A percentile compares a stretch with the other conserved stretches of the same genome.
Conservation (phyloP, 2,329 filamentous ascomycete species). For the Colletotrichum tamarilloi region DNA sequence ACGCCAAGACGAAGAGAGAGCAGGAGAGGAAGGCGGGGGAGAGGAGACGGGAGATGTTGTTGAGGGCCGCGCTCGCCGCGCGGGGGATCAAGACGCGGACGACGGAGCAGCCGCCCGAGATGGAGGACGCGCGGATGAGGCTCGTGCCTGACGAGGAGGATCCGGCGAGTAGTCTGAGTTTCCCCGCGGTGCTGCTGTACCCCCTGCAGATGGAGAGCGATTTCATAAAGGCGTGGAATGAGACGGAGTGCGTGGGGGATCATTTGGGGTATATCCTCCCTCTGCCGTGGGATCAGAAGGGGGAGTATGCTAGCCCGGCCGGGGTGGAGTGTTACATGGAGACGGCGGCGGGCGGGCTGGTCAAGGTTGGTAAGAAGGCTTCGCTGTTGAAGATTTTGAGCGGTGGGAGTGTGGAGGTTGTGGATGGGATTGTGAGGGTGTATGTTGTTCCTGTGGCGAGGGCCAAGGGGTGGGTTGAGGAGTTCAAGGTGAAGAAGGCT, state of each 20-base stretch:
- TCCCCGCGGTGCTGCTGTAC: constrained; percentile 88
- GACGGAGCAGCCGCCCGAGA: constrained; percentile 81
- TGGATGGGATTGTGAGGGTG: constrained; percentile 86
- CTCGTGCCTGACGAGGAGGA: constrained; percentile 80
- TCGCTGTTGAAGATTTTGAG: constrained; percentile 78
- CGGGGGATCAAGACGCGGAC: constrained; percentile 76
- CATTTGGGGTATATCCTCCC: constrained; percentile 90
- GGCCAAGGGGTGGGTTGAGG: constrained; percentile 80
- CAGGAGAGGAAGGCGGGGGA: constrained; percentile 64
- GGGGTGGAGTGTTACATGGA: constrained; percentile 91
- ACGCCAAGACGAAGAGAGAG: constrained; percentile 66
- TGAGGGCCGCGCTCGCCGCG: constrained; percentile 74
- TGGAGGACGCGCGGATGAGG: constrained; percentile 82
- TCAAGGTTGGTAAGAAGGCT: constrained; percentile 91
- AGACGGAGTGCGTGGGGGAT: constrained; percentile 78
- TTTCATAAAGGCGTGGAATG: constrained; percentile 88
- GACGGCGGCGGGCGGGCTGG: constrained; percentile 80
- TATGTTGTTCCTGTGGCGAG: constrained; percentile 81
- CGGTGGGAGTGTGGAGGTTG: constrained; percentile 83
- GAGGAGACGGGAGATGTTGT: constrained; percentile 67
- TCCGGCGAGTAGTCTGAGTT: constrained; percentile 75
- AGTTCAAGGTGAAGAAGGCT: constrained; percentile 82
- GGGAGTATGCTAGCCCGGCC: constrained; percentile 69
- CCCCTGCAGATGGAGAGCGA: constrained; percentile 85
- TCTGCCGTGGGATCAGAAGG: constrained; percentile 81